Conservation (phyloP, 768 basidiomycete species). For the Cyclocybe aegerita region DNA sequence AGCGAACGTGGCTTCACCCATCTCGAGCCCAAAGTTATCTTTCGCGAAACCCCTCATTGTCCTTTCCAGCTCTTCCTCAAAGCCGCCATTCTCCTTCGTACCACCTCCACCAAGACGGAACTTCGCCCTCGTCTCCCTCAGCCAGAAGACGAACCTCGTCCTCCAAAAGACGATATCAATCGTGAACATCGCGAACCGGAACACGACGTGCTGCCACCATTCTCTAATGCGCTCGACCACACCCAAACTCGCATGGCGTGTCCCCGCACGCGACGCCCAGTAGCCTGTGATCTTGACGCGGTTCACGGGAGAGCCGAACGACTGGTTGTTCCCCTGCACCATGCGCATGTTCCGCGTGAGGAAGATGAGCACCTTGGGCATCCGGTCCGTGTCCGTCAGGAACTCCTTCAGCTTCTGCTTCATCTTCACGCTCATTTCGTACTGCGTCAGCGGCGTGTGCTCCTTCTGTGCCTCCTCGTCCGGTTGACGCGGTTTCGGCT, state of each 20-base stretch:
- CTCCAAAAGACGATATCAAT: slow-evolving; percentile 76
- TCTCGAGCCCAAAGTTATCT: slow-evolving; percentile 76
- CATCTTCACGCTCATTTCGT: slow-evolving; percentile 68
- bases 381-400: slow-evolving; percentile 69
- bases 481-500: slow-evolving; percentile 16
- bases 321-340: slow-evolving; percentile 76
- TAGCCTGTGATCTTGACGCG: slow-evolving; percentile 87
- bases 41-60: slow-evolving; percentile 76
- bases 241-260: slow-evolving; percentile 40
- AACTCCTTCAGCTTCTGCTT: slow-evolving; percentile 67
- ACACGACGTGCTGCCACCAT: slow-evolving; percentile 60
- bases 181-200: slow-evolving; percentile 60
- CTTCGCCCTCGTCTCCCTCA: slow-evolving; percentile 37
- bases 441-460: slow-evolving; percentile 49
- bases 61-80: slow-evolving; percentile 82
- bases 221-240: slow-evolving; percentile 45
- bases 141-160: slow-evolving; percentile 52
- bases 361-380: slow-evolving; percentile 78
- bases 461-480: slow-evolving; percentile 24
- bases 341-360: slow-evolving; percentile 77
- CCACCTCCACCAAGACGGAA: slow-evolving; percentile 38
- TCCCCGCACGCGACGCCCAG: slow-evolving; percentile 73
- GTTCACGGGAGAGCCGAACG: slow-evolving; percentile 84
- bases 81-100: slow-evolving; percentile 43
- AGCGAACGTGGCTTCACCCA: slow-evolving; percentile 55